These are phyloP conservation scores for Cyberlindnera mrakii DNA, from an alignment of 805 yeast genomes.

Conservation along the genomic window DNA sequence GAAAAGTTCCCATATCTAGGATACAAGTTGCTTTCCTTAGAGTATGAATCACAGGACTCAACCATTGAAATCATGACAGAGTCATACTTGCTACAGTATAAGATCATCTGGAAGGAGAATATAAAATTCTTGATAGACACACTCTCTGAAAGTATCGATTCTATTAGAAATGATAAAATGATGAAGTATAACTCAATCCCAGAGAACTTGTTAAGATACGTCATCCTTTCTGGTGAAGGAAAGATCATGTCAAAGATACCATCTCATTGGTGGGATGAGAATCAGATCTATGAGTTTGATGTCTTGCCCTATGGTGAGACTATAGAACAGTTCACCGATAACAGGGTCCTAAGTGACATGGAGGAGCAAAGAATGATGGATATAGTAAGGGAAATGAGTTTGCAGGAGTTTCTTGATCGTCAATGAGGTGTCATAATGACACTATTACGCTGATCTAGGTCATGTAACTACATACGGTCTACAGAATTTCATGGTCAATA, in stretches of 20 bases:
- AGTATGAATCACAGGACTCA: constrained; percentile 18
- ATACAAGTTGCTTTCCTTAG: constrained; percentile 33
- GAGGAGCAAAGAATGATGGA: constrained; percentile 23
- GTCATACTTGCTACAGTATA: constrained; percentile 54
- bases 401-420: constrained; percentile 19
- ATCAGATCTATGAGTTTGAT: constrained; percentile 66
- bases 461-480: too few relatives aligned
- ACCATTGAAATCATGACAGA: constrained; percentile 38
- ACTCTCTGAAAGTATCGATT: constrained; percentile 24
- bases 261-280: constrained; percentile 47
- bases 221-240: constrained; percentile 64
- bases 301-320: constrained; percentile 52
- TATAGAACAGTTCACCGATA: constrained; percentile 29
- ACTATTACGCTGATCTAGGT: too few relatives aligned
- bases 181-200: constrained; percentile 37
- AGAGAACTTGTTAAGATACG: constrained; percentile 57
- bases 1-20: constrained; percentile 53
- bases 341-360: constrained; percentile 20
- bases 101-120: constrained; percentile 48
- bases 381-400: constrained; percentile 22
- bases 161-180: constrained; percentile 9
- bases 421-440: too few relatives aligned
- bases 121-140: constrained; percentile 43
- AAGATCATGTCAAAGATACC: constrained; percentile 70
- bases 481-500: too few relatives aligned